Conservation (phyloP, 78 protist genomes). For the Dictyostelium firmibasis region DNA sequence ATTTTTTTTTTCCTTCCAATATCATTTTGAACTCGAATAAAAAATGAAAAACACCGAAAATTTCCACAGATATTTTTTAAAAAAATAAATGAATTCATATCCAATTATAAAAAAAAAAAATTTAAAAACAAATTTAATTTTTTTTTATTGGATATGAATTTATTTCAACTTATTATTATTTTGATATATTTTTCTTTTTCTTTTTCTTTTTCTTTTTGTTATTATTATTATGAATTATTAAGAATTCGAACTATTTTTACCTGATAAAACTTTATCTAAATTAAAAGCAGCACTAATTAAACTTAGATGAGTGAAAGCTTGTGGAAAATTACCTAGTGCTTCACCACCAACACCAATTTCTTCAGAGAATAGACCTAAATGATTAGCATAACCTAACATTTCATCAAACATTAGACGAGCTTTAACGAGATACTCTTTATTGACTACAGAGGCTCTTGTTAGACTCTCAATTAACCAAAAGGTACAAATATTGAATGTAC, state of each 20-base stretch:
- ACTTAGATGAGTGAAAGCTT: constrained; percentile 77
- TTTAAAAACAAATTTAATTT: too few relatives aligned
- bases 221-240: not conserved
- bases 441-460: constrained; percentile 18
- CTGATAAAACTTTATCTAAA: constrained; percentile 16
- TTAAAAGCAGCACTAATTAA: constrained; percentile 82
- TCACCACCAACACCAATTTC: constrained; percentile 72
- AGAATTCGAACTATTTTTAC: not conserved
- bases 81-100: too few relatives aligned
- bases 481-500: constrained; percentile 77
- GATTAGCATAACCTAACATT: constrained; percentile 80
- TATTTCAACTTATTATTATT: too few relatives aligned
- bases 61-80: not conserved
- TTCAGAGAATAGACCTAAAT: constrained; percentile 74
- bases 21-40: not conserved
- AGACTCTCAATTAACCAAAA: constrained; percentile 74
- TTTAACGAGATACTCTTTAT: not conserved
- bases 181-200: too few relatives aligned
- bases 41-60: not conserved
- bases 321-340: constrained; percentile 78
- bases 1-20: too few relatives aligned
- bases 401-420: constrained; percentile 81
- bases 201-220: too few relatives aligned
- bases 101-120: too few relatives aligned
- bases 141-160: too few relatives aligned